Evolutionary conservation across 2,329 filamentous ascomycete species (phyloP).

Genomic region (Periconia macrospinosa): DNA sequence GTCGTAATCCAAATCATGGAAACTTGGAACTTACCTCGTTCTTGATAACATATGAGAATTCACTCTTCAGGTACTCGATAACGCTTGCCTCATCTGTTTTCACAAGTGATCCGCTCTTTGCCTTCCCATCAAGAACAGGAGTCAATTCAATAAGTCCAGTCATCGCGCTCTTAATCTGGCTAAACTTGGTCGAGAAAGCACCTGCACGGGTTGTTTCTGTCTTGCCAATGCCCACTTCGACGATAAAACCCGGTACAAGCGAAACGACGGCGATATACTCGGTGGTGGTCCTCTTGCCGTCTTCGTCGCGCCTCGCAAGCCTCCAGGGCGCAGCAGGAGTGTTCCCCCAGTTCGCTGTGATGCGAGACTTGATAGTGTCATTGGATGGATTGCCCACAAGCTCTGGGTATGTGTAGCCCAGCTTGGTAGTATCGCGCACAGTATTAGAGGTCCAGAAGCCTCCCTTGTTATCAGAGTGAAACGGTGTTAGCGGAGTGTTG

Average conservation of each 20-base stretch:
- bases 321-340: not conserved
- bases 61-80: not conserved
- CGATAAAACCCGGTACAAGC: conserved; percentile 6
- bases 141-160: not conserved
- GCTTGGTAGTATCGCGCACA: conserved; percentile 4
- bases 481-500: conserved; percentile 12
- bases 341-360: conserved; percentile 6
- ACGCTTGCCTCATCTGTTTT: not conserved
- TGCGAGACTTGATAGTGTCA: conserved; percentile 11
- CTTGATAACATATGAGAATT: not conserved
- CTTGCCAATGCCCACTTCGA: conserved; percentile 8
- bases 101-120: not conserved
- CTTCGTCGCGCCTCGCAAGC: not conserved
- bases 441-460: conserved; percentile 18
- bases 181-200: not conserved
- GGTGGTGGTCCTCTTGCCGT: conserved; percentile 4
- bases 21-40: not conserved
- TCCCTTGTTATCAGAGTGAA: conserved; percentile 16
- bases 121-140: not conserved
- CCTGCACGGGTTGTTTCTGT: not conserved
- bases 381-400: conserved; percentile 9
- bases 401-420: conserved; percentile 25
- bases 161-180: not conserved
- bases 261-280: conserved; percentile 4
- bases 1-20: not conserved